These are phyloP conservation scores for Patellaria atrata DNA, from an alignment of 495 filamentous ascomycete species.

Conservation along the genomic window DNA sequence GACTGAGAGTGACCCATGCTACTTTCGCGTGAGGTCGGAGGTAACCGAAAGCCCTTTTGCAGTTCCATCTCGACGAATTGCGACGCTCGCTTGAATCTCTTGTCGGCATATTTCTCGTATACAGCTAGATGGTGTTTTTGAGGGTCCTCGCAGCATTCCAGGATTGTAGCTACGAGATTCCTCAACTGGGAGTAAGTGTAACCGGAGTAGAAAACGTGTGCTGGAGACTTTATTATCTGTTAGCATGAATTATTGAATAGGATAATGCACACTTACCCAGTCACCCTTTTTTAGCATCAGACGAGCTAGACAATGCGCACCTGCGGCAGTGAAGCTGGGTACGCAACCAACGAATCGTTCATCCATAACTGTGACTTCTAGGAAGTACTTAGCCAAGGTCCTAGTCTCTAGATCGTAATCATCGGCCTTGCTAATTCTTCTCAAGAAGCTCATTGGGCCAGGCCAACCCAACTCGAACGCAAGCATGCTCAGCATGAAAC, in stretches of 20 bases:
- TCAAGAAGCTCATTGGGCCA: slow-evolving; percentile 94
- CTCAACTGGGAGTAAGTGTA: slow-evolving; percentile 79
- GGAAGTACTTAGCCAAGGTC: slow-evolving; percentile 94
- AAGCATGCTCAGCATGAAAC: slow-evolving; percentile 94
- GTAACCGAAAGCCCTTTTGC: slow-evolving; percentile 34
- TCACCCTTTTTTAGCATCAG: slow-evolving; percentile 75
- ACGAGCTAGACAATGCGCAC: slow-evolving; percentile 85
- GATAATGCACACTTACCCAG: slow-evolving; percentile 55
- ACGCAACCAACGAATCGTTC: slow-evolving; percentile 87
- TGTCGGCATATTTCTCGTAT: slow-evolving; percentile 80
- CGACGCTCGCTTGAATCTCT: slow-evolving; percentile 70
- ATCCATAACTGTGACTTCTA: slow-evolving; percentile 95
- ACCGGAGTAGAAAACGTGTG: slow-evolving; percentile 80
- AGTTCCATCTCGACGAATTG: slow-evolving; percentile 63
- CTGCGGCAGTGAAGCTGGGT: slow-evolving; percentile 80
- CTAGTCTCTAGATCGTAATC: slow-evolving; percentile 94
- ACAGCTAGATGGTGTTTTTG: slow-evolving; percentile 70
- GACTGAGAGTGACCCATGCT: slow-evolving; percentile 11
- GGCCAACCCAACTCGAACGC: slow-evolving; percentile 93
- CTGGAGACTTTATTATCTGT: slow-evolving; percentile 44
- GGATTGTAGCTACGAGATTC: slow-evolving; percentile 56
- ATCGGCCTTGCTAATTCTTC: slow-evolving; percentile 95
- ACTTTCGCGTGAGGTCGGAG: slow-evolving; percentile 20
- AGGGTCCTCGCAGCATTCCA: slow-evolving; percentile 76
- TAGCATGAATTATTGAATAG: slow-evolving; percentile 5